Conservation (phyloP, 148 eudicot genomes). For the Diospyros lotus region DNA sequence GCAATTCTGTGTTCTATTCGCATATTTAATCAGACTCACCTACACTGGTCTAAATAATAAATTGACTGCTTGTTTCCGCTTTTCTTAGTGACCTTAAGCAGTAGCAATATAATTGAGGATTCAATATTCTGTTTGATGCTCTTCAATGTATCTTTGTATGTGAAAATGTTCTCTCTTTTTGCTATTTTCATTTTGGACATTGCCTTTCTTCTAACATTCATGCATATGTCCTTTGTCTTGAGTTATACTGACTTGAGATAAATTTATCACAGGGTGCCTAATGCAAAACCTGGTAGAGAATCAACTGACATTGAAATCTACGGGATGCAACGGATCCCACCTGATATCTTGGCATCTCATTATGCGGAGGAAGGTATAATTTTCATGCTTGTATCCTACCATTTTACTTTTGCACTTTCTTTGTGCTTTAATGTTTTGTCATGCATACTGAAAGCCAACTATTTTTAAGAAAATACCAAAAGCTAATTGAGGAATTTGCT, state of each 20-base stretch:
- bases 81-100: no score
- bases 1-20: no score
- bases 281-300: constrained; percentile 89
- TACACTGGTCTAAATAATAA: no score
- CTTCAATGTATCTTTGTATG: no score
- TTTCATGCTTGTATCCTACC: background rate
- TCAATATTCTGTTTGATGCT: no score
- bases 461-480: background rate
- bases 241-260: background rate
- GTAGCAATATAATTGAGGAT: no score
- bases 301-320: constrained; percentile 92
- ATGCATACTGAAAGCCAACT: background rate
- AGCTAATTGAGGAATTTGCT: background rate
- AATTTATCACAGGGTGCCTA: constrained; percentile 69
- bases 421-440: background rate
- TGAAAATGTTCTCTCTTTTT: no score
- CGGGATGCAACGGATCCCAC: constrained; percentile 92
- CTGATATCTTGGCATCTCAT: background rate
- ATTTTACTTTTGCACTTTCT: background rate
- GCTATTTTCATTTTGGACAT: no score
- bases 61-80: no score
- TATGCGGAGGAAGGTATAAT: background rate
- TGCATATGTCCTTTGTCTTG: no score
- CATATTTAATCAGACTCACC: no score
- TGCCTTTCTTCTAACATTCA: no score